phyloP scores from a whole-genome alignment of 495 filamentous ascomycete genomes.

The Daldinia childiae region DNA sequence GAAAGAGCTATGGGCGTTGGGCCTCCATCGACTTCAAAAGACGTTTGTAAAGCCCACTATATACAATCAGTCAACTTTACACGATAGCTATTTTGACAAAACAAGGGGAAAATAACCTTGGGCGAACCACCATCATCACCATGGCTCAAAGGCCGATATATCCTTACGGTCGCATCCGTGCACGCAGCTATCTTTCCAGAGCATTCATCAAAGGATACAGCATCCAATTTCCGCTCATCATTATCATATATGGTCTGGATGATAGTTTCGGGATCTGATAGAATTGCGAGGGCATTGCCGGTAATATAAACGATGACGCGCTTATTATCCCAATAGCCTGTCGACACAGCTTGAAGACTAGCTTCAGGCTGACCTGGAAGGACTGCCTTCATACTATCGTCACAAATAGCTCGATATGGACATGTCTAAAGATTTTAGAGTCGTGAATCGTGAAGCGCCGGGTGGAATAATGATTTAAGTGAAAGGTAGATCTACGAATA shows the following conservation, averaged over 20 bases:
- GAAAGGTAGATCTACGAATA: constrained; percentile 4
- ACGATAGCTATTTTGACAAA: constrained; percentile 56
- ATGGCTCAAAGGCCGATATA: constrained; percentile 82
- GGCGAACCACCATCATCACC: constrained; percentile 67
- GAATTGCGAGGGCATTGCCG: constrained; percentile 84
- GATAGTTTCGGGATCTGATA: constrained; percentile 75
- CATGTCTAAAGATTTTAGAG: constrained; percentile 40
- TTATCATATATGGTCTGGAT: constrained; percentile 93
- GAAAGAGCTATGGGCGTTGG: constrained; percentile 72
- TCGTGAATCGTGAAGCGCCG: background rate
- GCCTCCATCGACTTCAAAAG: constrained; percentile 55
- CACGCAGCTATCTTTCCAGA: constrained; percentile 87
- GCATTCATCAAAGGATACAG: constrained; percentile 78
- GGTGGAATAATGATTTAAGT: background rate
- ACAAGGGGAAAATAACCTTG: constrained; percentile 59
- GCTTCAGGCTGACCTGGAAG: constrained; percentile 91
- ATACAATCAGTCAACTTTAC: constrained; percentile 41
- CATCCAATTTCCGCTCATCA: constrained; percentile 73
- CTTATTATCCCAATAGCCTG: constrained; percentile 81
- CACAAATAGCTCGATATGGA: constrained; percentile 30
- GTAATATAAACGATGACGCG: constrained; percentile 93
- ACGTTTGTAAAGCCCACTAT: constrained; percentile 62
- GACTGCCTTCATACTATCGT: constrained; percentile 73
- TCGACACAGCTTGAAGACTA: constrained; percentile 88
- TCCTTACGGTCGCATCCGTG: constrained; percentile 68